Evolutionary conservation across 2,329 filamentous ascomycete species (phyloP).

Genomic region (Calonectria pteridis): DNA sequence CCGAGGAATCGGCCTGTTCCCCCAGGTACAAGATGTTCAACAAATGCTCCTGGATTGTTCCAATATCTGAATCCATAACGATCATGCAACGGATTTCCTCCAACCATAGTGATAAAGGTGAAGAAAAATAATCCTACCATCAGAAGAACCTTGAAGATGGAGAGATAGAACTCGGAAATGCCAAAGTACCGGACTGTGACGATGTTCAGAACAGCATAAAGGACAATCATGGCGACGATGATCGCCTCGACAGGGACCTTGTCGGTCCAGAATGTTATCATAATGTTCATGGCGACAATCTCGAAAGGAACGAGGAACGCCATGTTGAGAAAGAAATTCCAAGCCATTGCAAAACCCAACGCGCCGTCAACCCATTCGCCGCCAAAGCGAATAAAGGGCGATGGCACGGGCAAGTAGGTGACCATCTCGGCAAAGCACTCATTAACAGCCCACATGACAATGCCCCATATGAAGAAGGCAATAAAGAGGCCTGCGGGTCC

Average conservation of each 20-base stretch:
- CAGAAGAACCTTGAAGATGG: slow-evolving; percentile 17
- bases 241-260: slow-evolving; percentile 43
- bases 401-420: slow-evolving; percentile 19
- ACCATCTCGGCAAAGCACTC: slow-evolving; percentile 27
- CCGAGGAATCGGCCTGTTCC: slow-evolving; percentile 9
- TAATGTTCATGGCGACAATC: slow-evolving; percentile 44
- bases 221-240: slow-evolving; percentile 26
- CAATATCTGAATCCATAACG: slow-evolving; percentile 22
- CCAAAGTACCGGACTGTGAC: slow-evolving; percentile 26
- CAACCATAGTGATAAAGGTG: slow-evolving; percentile 24
- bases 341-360: slow-evolving; percentile 35
- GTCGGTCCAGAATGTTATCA: slow-evolving; percentile 44
- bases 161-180: slow-evolving; percentile 21
- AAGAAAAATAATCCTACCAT: slow-evolving; percentile 16
- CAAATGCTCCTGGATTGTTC: slow-evolving; percentile 20
- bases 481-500: slow-evolving; percentile 25
- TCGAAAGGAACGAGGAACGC: slow-evolving; percentile 46
- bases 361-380: slow-evolving; percentile 27
- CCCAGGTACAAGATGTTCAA: slow-evolving; percentile 13
- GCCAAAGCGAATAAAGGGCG: slow-evolving; percentile 21
- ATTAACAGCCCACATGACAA: slow-evolving; percentile 23
- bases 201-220: slow-evolving; percentile 52
- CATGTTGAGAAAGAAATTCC: slow-evolving; percentile 48
- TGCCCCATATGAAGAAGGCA: slow-evolving; percentile 18
- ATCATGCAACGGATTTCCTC: slow-evolving; percentile 17